These are phyloP conservation scores for Knufia petricola DNA, from an alignment of 2,329 filamentous ascomycete genomes.

Conservation along the genomic window DNA sequence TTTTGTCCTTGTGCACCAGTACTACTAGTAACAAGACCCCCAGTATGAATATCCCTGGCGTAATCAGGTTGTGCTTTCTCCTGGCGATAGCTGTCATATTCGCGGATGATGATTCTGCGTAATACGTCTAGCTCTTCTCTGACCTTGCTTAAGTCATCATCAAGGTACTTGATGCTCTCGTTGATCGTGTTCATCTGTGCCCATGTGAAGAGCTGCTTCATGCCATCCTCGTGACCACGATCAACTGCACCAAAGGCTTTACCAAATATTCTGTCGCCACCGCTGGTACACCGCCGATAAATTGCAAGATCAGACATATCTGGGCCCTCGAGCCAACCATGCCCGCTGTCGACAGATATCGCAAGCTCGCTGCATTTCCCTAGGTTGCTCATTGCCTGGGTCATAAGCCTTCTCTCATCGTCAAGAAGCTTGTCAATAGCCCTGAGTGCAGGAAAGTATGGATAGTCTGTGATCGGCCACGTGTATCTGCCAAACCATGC, in stretches of 20 bases:
- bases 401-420: slow-evolving; percentile 19
- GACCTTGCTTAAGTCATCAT: not conserved
- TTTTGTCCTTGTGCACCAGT: not conserved
- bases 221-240: slow-evolving; percentile 14
- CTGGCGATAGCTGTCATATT: slow-evolving; percentile 17
- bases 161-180: slow-evolving; percentile 13
- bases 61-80: slow-evolving; percentile 14
- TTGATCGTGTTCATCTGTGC: slow-evolving; percentile 22
- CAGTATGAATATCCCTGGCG: slow-evolving; percentile 2
- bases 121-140: slow-evolving; percentile 2
- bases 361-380: slow-evolving; percentile 52
- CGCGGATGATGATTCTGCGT: slow-evolving; percentile 8
- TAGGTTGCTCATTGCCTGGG: slow-evolving; percentile 48
- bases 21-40: not conserved
- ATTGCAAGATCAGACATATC: slow-evolving; percentile 44
- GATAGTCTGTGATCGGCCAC: slow-evolving; percentile 53
- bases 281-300: slow-evolving; percentile 34
- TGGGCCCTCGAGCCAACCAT: slow-evolving; percentile 57
- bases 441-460: slow-evolving; percentile 50
- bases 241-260: slow-evolving; percentile 30
- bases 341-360: slow-evolving; percentile 56
- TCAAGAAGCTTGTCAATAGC: slow-evolving; percentile 55
- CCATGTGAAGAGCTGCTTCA: slow-evolving; percentile 21
- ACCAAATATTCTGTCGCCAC: slow-evolving; percentile 39
- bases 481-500: slow-evolving; percentile 57